phyloP scores from a whole-genome alignment of 257 asterid genomes.

The Anisodus acutangulus region DNA sequence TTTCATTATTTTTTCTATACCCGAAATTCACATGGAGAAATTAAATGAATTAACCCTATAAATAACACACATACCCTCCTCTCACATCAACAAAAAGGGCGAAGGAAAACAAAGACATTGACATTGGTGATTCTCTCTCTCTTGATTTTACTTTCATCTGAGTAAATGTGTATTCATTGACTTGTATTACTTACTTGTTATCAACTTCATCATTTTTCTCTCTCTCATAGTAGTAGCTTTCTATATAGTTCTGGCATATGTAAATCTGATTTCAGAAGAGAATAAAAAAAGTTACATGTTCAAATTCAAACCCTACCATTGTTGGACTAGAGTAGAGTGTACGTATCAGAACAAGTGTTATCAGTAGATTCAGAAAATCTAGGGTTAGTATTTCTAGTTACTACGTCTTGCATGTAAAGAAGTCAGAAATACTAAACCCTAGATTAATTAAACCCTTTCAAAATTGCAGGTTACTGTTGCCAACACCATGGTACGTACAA shows the following conservation, averaged over 20 bases:
- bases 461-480: neutral
- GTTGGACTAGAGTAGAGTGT: neutral
- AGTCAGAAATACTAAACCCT: neutral
- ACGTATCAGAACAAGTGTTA: neutral
- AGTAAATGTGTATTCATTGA: neutral
- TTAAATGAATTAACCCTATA: neutral
- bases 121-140: neutral
- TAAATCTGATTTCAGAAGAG: neutral
- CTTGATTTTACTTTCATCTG: neutral
- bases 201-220: neutral
- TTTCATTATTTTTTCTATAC: too few species aligned
- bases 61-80: neutral
- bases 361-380: neutral
- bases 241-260: neutral
- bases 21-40: too few species aligned
- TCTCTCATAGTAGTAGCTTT: too few species aligned
- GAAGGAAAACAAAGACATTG: conserved; percentile 9
- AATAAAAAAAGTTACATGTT: neutral
- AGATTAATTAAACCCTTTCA: neutral
- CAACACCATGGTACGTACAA: conserved; percentile 42
- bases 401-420: neutral
- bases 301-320: neutral
- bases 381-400: neutral
- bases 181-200: neutral
- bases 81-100: neutral